Base-by-base conservation (phyloP, 768 basidiomycete species). In the Mycena filopes region DNA sequence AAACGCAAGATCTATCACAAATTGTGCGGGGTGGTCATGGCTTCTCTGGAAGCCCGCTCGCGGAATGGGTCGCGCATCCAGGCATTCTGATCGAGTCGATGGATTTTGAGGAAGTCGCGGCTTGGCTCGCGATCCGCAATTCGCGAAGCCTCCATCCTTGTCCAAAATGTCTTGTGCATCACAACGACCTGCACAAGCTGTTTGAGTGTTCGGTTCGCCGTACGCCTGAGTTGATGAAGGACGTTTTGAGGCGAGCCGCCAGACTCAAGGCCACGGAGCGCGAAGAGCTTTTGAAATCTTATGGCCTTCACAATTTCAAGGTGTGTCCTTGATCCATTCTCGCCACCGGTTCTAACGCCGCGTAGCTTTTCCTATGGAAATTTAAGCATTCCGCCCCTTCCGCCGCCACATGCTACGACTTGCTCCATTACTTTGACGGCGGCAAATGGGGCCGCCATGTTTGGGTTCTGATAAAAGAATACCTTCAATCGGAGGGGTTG, bases 11-110 rank as follows among this genome's bases (percentile, higher is more conserved):
- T 67, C 13, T 67, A 67, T 21, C 46, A 36, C n/a, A 40, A 6
- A 21, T 47, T 54, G 21, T 56, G 46, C 42, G 9, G 26, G 31
- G 20, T 29, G 0, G 15, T 68, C 7, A 23, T 63, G 26, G 33
- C 38, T 4, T 29, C 66, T 0, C 28, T 68, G 3, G 13, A 46
- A 28, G 8, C 11, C 12, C 66, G 66, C 21, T 68, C 66, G 11
- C 49, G 54, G 8, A 36, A 31, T 25, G 60, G 28, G 13, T 58
- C 12, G 33, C 33, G 12, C 33, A 67, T 48, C 66, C 66, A 2
- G 66, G 66, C 5, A 31, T 67, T 40, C 47, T 51, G 13, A 63
- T 67, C 23, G 66, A 67, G 21, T 67, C 60, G 3, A 57, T 67
- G 55, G 66, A 67, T 21, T 54, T 61, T 49, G 49, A 67, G 36